These are phyloP conservation scores for Mortierella hygrophila DNA, from an alignment of 192 early-diverging fungal genomes.

Conservation along the genomic window DNA sequence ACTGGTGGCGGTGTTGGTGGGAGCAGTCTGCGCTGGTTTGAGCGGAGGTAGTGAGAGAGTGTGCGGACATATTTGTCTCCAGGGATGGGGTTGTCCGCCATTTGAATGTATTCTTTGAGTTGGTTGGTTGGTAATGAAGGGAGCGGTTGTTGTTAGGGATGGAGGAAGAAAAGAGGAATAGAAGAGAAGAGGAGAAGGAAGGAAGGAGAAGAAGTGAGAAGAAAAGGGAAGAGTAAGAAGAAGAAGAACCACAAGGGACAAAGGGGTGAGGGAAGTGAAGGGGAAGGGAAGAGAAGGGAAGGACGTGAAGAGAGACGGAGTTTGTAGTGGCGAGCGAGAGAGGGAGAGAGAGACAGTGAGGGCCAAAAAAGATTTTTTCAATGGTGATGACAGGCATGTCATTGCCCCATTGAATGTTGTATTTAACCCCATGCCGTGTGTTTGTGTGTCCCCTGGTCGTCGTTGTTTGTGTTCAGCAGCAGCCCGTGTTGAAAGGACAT, in stretches of 20 bases:
- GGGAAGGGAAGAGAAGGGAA: not conserved
- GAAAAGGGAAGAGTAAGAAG: not conserved
- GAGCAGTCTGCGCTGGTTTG: conserved; percentile 60
- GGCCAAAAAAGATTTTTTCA: too few relatives aligned
- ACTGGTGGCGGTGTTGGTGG: conserved; percentile 23
- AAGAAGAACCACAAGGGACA: not conserved
- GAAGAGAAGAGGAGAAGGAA: not conserved
- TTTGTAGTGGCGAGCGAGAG: not conserved
- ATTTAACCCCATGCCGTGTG: not conserved
- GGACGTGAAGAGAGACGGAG: conserved; percentile 2
- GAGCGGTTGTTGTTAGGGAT: not conserved
- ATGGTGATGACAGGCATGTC: too few relatives aligned
- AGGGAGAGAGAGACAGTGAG: not conserved
- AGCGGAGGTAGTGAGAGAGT: conserved; percentile 64
- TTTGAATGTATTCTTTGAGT: not conserved
- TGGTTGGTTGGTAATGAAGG: not conserved
- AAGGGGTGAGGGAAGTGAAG: not conserved
- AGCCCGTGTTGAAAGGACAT: not conserved
- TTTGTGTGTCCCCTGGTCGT: too few relatives aligned
- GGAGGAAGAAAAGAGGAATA: not conserved
- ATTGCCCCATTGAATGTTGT: too few relatives aligned
- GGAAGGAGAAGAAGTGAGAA: not conserved
- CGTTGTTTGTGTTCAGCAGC: not conserved
- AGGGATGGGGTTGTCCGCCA: conserved; percentile 49
- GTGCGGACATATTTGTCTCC: conserved; percentile 69